Conservation (phyloP, 73 alveolate species). For the Paramecium caudatum region DNA sequence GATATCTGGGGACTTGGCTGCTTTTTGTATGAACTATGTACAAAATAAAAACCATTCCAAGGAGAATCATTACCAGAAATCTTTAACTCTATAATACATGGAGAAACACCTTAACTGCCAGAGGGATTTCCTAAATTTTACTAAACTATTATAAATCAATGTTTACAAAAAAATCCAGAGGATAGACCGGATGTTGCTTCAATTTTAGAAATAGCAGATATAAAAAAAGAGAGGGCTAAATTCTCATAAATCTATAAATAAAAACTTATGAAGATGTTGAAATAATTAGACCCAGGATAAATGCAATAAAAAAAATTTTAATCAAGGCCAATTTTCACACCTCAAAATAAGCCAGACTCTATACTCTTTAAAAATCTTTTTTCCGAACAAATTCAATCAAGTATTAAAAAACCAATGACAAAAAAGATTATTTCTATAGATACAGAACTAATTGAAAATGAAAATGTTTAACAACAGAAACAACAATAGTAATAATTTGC, state of each 20-base stretch:
- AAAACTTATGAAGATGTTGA: not conserved
- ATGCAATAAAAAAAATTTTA: not conserved
- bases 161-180: slow-evolving; percentile 47
- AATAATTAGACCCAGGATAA: not conserved
- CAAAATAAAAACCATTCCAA: slow-evolving; percentile 67
- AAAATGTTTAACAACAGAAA: not conserved
- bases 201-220: not conserved
- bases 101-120: slow-evolving; percentile 46
- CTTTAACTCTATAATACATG: not conserved
- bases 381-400: not conserved
- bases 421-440: slow-evolving; percentile 25
- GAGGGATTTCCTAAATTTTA: slow-evolving; percentile 39
- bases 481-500: not conserved
- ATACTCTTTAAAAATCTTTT: slow-evolving; percentile 18
- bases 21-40: slow-evolving; percentile 70
- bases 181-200: not conserved
- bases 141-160: slow-evolving; percentile 18
- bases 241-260: slow-evolving; percentile 7
- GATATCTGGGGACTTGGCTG: slow-evolving; percentile 83
- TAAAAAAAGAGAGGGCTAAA: not conserved
- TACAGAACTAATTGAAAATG: slow-evolving; percentile 37
- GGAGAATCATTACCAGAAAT: slow-evolving; percentile 69
- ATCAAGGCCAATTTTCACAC: not conserved
- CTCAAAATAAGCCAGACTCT: slow-evolving; percentile 6
- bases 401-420: slow-evolving; percentile 29